Conservation (phyloP, 2,329 filamentous ascomycete genomes). For the Monilinia polystroma region DNA sequence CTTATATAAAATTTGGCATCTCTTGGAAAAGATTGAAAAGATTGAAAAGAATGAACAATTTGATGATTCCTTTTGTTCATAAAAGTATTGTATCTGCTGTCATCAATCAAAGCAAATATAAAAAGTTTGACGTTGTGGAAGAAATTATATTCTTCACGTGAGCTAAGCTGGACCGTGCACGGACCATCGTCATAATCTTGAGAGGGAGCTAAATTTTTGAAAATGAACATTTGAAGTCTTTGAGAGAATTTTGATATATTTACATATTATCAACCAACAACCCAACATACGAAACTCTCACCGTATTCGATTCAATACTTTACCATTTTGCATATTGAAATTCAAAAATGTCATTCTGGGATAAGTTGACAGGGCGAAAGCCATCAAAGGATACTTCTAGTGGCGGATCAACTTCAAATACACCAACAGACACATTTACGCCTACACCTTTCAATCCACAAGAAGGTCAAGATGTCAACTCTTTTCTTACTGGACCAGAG, state of each 20-base stretch:
- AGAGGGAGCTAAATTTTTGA: conserved; percentile 22
- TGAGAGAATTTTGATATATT: conserved; percentile 11
- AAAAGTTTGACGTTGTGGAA: conserved; percentile 17
- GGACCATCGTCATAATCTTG: conserved; percentile 16
- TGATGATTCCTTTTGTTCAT: not conserved
- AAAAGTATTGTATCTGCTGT: not conserved
- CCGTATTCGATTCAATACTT: not conserved
- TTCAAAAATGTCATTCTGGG: conserved; percentile 43
- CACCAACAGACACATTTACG: conserved; percentile 46
- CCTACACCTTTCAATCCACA: conserved; percentile 67
- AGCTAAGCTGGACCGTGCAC: conserved; percentile 1
- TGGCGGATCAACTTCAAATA: conserved; percentile 28
- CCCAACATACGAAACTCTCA: not conserved
- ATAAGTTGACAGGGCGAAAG: conserved; percentile 43
- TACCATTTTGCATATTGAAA: not conserved
- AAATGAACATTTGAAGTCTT: conserved; percentile 13
- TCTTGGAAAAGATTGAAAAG: not conserved
- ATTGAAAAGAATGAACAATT: not conserved
- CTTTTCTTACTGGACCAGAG: conserved; percentile 74
- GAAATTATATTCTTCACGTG: conserved; percentile 15
- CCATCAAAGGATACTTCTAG: conserved; percentile 36
- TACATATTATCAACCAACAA: conserved; percentile 1
- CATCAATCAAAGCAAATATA: not conserved
- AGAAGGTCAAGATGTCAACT: conserved; percentile 75
- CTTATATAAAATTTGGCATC: not conserved